Percentiles rank a stretch among this genome's conserved stretches.
Evolutionary conservation across 192 early-diverging fungal genomes (phyloP).

Genomic region (Coemansia asiatica): DNA sequence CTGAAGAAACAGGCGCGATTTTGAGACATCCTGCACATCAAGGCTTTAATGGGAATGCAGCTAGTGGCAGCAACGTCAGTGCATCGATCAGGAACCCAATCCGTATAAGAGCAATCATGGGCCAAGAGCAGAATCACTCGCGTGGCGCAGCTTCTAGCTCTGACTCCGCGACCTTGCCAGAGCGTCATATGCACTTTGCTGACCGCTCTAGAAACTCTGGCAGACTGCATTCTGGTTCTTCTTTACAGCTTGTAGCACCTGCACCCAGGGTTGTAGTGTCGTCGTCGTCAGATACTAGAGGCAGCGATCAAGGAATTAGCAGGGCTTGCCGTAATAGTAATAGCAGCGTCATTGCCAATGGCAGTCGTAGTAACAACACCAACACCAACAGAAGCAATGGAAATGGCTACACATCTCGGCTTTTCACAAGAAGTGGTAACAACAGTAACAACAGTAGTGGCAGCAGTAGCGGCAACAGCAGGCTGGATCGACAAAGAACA

Average conservation of each 20-base stretch:
- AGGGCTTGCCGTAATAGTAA: not conserved
- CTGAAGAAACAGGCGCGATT: not conserved
- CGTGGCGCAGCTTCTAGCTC: not conserved
- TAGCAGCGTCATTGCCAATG: not conserved
- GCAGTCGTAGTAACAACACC: no score
- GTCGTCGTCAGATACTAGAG: not conserved
- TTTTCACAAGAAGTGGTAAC: no score
- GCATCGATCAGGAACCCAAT: constrained; percentile 4
- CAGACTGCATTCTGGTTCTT: not conserved
- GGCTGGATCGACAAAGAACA: no score
- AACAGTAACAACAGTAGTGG: no score
- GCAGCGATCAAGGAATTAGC: not conserved
- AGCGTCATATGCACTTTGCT: not conserved
- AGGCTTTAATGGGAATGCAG: not conserved
- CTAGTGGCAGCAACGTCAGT: not conserved
- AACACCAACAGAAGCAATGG: no score
- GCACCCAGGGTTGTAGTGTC: not conserved
- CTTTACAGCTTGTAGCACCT: not conserved
- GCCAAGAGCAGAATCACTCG: not conserved
- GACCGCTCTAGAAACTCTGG: not conserved
- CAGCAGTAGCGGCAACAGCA: no score
- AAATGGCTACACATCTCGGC: no score
- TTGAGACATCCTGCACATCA: not conserved
- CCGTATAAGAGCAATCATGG: constrained; percentile 12
- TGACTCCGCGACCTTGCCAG: not conserved